Evolutionary conservation across 148 eudicot species (phyloP), one percentile per base, ranked within the genome.

Genomic region (Tetragonia tetragonoides): DNA sequence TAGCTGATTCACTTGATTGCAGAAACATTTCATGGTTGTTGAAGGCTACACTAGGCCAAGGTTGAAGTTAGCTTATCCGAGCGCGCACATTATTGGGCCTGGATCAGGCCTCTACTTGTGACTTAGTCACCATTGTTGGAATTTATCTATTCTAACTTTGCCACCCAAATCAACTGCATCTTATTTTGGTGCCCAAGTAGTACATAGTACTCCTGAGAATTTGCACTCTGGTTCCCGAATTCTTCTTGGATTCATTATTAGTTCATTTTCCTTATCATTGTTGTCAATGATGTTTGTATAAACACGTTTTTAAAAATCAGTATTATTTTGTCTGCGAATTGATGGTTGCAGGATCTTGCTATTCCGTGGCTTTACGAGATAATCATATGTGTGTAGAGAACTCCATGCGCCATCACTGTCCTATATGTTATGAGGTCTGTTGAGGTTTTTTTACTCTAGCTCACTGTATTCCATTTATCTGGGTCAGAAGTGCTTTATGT

Each of bases 371-470:
- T 64, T 87, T 95, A 74, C 92, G 90, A 21, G 76, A 86, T 81
- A 96, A 96, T 74, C 99, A 95, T 85, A 20, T 63, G 60, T 95
- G 99, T 81, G 87, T 93, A 24, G 99, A 95, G 80, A 90, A 96
- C 83, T 90, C 98, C 76, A 93, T 96, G 97, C 88, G 79, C 46
- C 95, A 96, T 88, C 95, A 93, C 86, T 95, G 99, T 61, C 97
- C 99, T 62, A 95, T 95, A 73, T 95, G 99, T 66, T 93, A 86
- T 57, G 99, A 95, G 99, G 98, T 94, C 46, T 79, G 76, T 70
- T n/a, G 64, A 62, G 60, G n/a, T n/a, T 10, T 28, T 28, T 11
- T 2, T 66, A 15, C 6, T 34, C 64, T 49, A 18, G 2, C 15
- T 60, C 12, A 68, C 28, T 56, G 16, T 60, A 21, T 16, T 68